phyloP scores from a whole-genome alignment of 805 yeast genomes.

The Myxozyma sirexii region DNA sequence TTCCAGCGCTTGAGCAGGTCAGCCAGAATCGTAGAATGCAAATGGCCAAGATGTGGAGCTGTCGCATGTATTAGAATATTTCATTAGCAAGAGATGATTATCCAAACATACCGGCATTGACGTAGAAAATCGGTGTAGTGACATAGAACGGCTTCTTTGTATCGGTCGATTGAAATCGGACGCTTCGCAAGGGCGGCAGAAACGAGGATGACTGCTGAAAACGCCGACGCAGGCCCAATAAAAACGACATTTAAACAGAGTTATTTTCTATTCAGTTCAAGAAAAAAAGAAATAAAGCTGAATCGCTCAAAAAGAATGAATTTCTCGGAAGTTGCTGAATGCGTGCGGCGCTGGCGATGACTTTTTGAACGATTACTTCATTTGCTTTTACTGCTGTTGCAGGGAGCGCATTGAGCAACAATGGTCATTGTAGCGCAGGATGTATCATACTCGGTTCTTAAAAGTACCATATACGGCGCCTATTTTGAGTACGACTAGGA shows the following conservation, averaged over 20 bases:
- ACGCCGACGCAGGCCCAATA: neutral
- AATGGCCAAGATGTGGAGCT: constrained; percentile 90
- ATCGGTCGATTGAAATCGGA: neutral
- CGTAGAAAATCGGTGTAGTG: constrained; percentile 94
- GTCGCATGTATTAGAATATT: neutral
- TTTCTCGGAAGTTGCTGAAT: too few species aligned
- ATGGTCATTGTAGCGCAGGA: neutral
- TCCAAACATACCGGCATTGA: constrained; percentile 68
- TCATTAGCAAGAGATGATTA: neutral
- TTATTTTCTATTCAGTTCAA: too few species aligned
- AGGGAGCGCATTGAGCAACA: too few species aligned
- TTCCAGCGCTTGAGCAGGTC: constrained; percentile 82
- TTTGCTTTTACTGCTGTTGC: too few species aligned
- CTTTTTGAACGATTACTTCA: too few species aligned
- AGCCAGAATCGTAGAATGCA: constrained; percentile 81
- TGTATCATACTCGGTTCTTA: constrained; percentile 30
- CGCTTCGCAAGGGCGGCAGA: neutral
- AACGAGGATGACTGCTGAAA: neutral
- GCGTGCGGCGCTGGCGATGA: too few species aligned
- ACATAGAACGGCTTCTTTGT: constrained; percentile 49
- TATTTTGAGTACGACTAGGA: neutral
- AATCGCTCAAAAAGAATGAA: too few species aligned
- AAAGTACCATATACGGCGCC: constrained; percentile 21
- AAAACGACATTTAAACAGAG: neutral
- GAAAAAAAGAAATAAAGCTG: too few species aligned